Evolutionary conservation across 2,329 filamentous ascomycete species (phyloP), one percentile per base, ranked within the genome.

Genomic region (Hypoxylon sp.): DNA sequence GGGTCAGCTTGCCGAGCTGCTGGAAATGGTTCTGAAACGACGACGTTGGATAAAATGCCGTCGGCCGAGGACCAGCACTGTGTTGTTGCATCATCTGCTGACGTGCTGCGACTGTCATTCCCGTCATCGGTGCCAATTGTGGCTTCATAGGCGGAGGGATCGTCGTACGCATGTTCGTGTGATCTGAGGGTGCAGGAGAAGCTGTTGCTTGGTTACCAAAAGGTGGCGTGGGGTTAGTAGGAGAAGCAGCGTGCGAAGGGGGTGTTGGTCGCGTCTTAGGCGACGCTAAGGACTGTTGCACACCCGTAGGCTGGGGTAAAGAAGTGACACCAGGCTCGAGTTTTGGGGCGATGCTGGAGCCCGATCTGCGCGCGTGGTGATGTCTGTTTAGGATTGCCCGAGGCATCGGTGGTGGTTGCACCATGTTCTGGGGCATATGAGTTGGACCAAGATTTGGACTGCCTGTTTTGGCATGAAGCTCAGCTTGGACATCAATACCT

Each of bases 401-500:
- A 75, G 94, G 93, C 72, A 95, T 90, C 30, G 92, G 90, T 59
- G 92, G 91, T 30, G 91, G 88, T 74, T 92, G 91, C 61, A 92
- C 89, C 75, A 89, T 85, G 79, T 85, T 91, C 80, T 87, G 92
- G 73, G 85, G 82, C 86, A 89, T 86, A 79, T 89, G 86, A 73
- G 87, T 93, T 74, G 87, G 90, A 65, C 86, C 91, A 69, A 96
- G 85, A 75, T 90, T 92, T 57, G 94, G 93, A 81, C 92, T 97
- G 74, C 92, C 93, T 51, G 93, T 94, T 84, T 98, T 98, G 78
- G 94, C 91, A 70, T 93, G 92, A 75, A 99, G 87, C 82, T 98
- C 96, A 70, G 94, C 93, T 82, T 98, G 94, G 52, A 99, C 96
- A 85, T 99, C 95, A 80, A 98, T 97, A 75, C 94, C 94, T 97